These are phyloP conservation scores for Microsporum audouinii DNA, from an alignment of 2,329 filamentous ascomycete genomes.

Conservation along the genomic window DNA sequence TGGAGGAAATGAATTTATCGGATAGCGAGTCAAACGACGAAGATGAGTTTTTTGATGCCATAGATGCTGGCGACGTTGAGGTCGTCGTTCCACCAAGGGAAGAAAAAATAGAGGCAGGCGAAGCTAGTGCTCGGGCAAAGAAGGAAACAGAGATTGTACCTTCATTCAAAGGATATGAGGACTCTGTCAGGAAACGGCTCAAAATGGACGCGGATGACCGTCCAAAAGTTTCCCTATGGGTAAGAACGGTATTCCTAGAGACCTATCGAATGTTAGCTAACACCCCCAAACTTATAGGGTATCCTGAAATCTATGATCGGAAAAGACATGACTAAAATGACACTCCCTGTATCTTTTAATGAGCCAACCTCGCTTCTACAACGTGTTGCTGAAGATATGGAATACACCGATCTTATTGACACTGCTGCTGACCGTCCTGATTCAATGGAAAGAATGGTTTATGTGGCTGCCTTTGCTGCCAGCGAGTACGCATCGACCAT, in stretches of 20 bases:
- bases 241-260: slow-evolving; percentile 38
- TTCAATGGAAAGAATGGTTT: slow-evolving; percentile 82
- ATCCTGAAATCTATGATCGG: slow-evolving; percentile 99
- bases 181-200: slow-evolving; percentile 64
- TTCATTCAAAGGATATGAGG: slow-evolving; percentile 84
- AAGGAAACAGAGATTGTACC: slow-evolving; percentile 56
- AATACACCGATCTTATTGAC: slow-evolving; percentile 88
- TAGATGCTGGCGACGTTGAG: slow-evolving; percentile 67
- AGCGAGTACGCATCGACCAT: slow-evolving; percentile 97
- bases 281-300: slow-evolving; percentile 43
- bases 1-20: slow-evolving; percentile 61
- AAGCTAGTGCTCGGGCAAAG: slow-evolving; percentile 34
- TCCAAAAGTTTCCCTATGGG: slow-evolving; percentile 92
- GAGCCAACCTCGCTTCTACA: slow-evolving; percentile 93
- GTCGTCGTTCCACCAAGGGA: slow-evolving; percentile 43
- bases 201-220: slow-evolving; percentile 87
- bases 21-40: slow-evolving; percentile 66
- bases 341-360: slow-evolving; percentile 93
- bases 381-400: slow-evolving; percentile 93
- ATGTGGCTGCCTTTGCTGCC: slow-evolving; percentile 88
- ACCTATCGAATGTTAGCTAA: background rate
- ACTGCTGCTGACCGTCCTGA: slow-evolving; percentile 74
- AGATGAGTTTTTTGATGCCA: slow-evolving; percentile 94
- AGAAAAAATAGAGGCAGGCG: slow-evolving; percentile 37
- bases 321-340: slow-evolving; percentile 99